A percentile compares a stretch with the other conserved stretches of the same genome.
These are phyloP conservation scores for Orbilia javanica DNA, from an alignment of 2,329 filamentous ascomycete species.

Conservation along the genomic window DNA sequence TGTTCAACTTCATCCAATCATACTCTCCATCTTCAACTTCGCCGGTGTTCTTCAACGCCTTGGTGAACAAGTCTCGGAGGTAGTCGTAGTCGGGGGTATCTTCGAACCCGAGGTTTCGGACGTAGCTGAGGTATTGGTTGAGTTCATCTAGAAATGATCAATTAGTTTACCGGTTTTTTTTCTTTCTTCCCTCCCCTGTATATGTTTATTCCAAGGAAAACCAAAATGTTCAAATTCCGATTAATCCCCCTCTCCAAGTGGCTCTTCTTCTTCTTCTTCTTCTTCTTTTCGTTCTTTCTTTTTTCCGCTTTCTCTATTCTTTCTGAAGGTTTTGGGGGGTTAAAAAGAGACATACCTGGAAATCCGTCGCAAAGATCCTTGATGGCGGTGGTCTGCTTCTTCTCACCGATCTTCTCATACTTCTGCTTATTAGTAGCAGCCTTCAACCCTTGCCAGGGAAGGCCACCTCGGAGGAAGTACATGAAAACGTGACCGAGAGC, in stretches of 20 bases:
- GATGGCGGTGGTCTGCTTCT: constrained; percentile 98
- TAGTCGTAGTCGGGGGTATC: constrained; percentile 99
- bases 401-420: constrained; percentile 99
- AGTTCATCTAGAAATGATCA: constrained; percentile 78
- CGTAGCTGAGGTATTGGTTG: constrained; percentile 96
- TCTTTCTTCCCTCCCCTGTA: too few relatives aligned
- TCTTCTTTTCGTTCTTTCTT: too few relatives aligned
- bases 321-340: too few relatives aligned
- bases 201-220: too few relatives aligned
- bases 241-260: constrained; percentile 49
- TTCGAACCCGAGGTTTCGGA: constrained; percentile 97
- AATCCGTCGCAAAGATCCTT: constrained; percentile 97
- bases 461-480: constrained; percentile 78
- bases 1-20: constrained; percentile 99
- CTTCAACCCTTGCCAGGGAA: constrained; percentile 80
- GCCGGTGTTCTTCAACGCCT: constrained; percentile 91
- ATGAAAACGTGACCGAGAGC: constrained; percentile 82
- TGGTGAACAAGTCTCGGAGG: constrained; percentile 93
- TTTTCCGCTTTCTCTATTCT: too few relatives aligned
- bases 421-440: constrained; percentile 90
- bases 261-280: background rate
- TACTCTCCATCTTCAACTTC: constrained; percentile 98
- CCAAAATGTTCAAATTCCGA: constrained; percentile 55
- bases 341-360: constrained; percentile 71
- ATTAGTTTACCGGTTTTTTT: background rate